Evolutionary conservation across 2,329 filamentous ascomycete species (phyloP), one percentile per base, ranked within the genome.

Genomic region (Arachnomyces sp.): DNA sequence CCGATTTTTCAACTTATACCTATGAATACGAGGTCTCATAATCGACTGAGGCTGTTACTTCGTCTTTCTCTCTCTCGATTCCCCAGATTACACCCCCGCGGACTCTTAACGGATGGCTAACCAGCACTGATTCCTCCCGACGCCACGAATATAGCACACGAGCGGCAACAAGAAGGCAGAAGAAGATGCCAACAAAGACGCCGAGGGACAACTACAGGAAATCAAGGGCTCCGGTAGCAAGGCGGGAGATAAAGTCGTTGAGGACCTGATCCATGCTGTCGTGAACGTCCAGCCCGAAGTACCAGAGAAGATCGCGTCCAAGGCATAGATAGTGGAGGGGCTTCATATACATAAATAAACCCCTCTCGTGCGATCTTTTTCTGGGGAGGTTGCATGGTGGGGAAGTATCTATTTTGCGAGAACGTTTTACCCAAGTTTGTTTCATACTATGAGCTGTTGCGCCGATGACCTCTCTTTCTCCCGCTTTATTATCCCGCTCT

Each of bases 81-180:
- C 16, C 28, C 31, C 39, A 25, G 18, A 15, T 30, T 5, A 25
- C 20, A 25, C 5, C 20, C 9, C 14, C 12, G 3, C 28, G 18
- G n/a, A 17, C 33, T 8, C 13, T 6, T 29, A 17, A 20, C 11
- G n/a, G 13, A 5, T 7, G 31, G 12, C 20, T 25, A 25, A 32
- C 40, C 39, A 18, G 38, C 34, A 28, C 25, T 38, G 3, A 11
- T 9, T 9, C 20, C 20, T 25, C 20, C 20, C 20, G 20, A 5
- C 9, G 20, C 29, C 11, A 33, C 18, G n/a, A 3, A 36, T 39
- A 51, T 54, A 96, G 90, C 90, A 98, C 70, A 82, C 84, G 55
- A 85, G 85, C 64, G 89, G 89, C 57, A 95, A 95, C 75, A 79
- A 83, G 65, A 77, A 81, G 52, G 83, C 84, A 49, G 84, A 90